phyloP scores from a whole-genome alignment of 2,329 filamentous ascomycete genomes.

The Aureobasidium sp. region DNA sequence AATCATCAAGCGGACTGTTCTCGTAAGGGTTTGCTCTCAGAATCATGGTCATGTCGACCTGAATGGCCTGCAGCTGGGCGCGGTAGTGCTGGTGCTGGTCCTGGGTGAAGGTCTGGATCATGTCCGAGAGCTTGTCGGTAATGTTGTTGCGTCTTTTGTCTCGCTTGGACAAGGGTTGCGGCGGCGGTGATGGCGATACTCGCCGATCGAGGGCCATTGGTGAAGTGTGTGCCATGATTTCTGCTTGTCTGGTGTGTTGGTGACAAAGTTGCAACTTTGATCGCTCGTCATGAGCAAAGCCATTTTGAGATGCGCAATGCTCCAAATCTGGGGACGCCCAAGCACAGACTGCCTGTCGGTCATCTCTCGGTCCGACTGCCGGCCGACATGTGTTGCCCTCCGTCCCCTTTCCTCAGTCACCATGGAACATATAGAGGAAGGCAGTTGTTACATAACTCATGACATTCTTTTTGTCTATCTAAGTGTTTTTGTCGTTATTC shows the following conservation, averaged over 20 bases:
- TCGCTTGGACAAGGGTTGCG: conserved; percentile 62
- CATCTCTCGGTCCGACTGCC: not conserved
- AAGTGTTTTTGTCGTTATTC: not conserved
- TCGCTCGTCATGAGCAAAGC: conserved; percentile 10
- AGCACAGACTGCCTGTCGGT: not conserved
- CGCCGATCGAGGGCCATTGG: conserved; percentile 13
- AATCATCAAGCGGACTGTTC: conserved; percentile 59
- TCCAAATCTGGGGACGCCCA: not conserved
- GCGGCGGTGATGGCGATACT: conserved; percentile 33
- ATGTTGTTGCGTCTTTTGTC: conserved; percentile 84
- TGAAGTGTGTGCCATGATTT: conserved; percentile 10
- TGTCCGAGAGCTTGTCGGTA: conserved; percentile 66
- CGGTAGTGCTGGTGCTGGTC: conserved; percentile 81
- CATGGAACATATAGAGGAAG: not conserved
- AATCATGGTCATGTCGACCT: conserved; percentile 81
- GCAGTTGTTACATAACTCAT: not conserved
- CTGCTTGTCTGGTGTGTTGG: not conserved
- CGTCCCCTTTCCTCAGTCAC: not conserved
- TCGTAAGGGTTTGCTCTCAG: conserved; percentile 74
- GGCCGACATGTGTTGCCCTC: not conserved
- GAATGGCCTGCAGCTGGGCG: conserved; percentile 83
- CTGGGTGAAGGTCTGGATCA: conserved; percentile 69
- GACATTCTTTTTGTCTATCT: conserved; percentile 7
- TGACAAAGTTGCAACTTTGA: not conserved
- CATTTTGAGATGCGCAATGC: conserved; percentile 2